These are phyloP conservation scores for Chaetothyriales sp. DNA, from an alignment of 2,329 filamentous ascomycete species.

Conservation along the genomic window DNA sequence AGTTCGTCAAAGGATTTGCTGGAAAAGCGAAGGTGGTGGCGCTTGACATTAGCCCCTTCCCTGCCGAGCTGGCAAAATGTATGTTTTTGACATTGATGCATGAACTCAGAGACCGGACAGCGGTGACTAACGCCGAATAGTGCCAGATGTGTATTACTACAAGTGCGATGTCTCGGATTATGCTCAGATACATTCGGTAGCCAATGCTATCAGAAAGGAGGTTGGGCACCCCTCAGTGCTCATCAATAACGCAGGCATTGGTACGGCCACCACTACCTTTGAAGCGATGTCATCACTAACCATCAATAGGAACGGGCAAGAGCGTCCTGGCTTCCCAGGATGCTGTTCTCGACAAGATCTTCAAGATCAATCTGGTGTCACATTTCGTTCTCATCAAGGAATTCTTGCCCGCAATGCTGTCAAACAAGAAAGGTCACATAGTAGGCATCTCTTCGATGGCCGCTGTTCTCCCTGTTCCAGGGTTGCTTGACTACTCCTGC, in stretches of 20 bases:
- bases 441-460: conserved; percentile 55
- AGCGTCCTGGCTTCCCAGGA: conserved; percentile 45
- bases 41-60: conserved; percentile 42
- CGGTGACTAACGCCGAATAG: neutral
- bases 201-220: conserved; percentile 32
- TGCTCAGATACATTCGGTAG: neutral
- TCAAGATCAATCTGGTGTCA: conserved; percentile 53
- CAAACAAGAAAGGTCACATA: conserved; percentile 53
- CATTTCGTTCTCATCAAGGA: conserved; percentile 50
- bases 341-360: conserved; percentile 47
- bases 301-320: conserved; percentile 15
- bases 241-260: conserved; percentile 57
- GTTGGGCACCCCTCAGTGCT: conserved; percentile 53
- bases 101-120: neutral
- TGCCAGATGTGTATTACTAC: conserved; percentile 44
- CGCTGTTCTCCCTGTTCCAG: conserved; percentile 43
- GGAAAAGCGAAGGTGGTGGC: conserved; percentile 55
- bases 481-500: conserved; percentile 51
- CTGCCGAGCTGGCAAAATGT: conserved; percentile 13
- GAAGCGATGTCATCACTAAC: neutral
- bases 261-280: conserved; percentile 20
- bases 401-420: conserved; percentile 51
- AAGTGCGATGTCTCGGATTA: conserved; percentile 29
- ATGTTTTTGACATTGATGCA: conserved; percentile 1
- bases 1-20: conserved; percentile 50